Base-by-base conservation (phyloP, 192 early-diverging fungal species). In the Cetraspora pellucida region DNA sequence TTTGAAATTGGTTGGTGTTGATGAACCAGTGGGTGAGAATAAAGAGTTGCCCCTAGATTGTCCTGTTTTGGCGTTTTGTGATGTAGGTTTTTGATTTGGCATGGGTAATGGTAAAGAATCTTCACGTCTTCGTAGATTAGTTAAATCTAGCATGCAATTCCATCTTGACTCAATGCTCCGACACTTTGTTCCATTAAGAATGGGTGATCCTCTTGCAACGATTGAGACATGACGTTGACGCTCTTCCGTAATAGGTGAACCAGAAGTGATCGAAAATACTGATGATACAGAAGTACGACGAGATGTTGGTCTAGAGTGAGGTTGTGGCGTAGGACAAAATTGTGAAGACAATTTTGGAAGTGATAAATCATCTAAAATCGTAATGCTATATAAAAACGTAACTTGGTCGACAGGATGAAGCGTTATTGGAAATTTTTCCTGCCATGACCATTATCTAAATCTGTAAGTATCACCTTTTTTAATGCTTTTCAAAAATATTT, bases 131-230 rank as follows among this genome's bases (percentile, higher is more conserved):
- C 83, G 77, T 60, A 88, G 44, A 21, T 82, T 81, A 30, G 82
- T 81, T 0, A 89, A 81, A 79, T 89, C 88, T 64, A 89, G 59
- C 77, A 85, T 83, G 17, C 85, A 87, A 65, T 89, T 89, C 88
- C 88, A 89, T 68, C 84, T 81, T 0, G 88, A 89, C 16, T 85
- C 85, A 54, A 89, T 84, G n/a, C 77, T 72, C 47, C 80, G 77
- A 3, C 81, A 83, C 3, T 77, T 71, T 44, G 83, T 74, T 2
- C 87, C 84, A 64, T 89, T 77, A 10, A 88, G 74, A 21, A 85
- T 81, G 8, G 88, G 86, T 3, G 82, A 70, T 0, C 88, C 88
- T 17, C 81, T 80, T 9, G 85, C 83, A 23, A 86, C 75, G 65
- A 89, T 89, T 0, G 85, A 84, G 0, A 89, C 88, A 25, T 84